These are phyloP conservation scores for Lachnellula suecica DNA, from an alignment of 2,329 filamentous ascomycete species.

Conservation along the genomic window DNA sequence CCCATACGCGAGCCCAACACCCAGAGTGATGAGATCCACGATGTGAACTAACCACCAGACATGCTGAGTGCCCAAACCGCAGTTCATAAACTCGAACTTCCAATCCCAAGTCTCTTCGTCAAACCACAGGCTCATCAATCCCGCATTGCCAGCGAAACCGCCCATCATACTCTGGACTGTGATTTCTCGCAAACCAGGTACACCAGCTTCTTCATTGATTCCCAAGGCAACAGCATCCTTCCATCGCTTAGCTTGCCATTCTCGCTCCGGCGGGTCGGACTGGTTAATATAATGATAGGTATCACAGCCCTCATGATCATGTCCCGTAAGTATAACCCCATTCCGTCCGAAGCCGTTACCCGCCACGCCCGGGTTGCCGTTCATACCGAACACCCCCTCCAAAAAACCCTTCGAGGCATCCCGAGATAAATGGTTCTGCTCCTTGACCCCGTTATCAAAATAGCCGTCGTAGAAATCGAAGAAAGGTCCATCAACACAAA, in stretches of 20 bases:
- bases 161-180: slow-evolving; percentile 99
- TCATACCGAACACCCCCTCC: slow-evolving; percentile 81
- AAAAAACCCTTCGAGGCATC: slow-evolving; percentile 74
- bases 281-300: slow-evolving; percentile 79
- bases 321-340: slow-evolving; percentile 85
- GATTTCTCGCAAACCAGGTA: slow-evolving; percentile 77
- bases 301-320: slow-evolving; percentile 95
- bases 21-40: slow-evolving; percentile 47
- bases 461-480: slow-evolving; percentile 41
- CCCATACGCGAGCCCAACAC: slow-evolving; percentile 20
- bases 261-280: slow-evolving; percentile 33
- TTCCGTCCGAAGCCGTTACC: slow-evolving; percentile 64
- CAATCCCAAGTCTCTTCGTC: slow-evolving; percentile 72
- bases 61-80: slow-evolving; percentile 80
- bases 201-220: slow-evolving; percentile 41
- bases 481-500: slow-evolving; percentile 16
- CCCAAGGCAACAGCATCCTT: slow-evolving; percentile 40
- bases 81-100: slow-evolving; percentile 78
- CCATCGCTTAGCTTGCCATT: slow-evolving; percentile 46
- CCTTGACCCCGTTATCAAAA: slow-evolving; percentile 69
- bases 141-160: slow-evolving; percentile 88
- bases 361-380: slow-evolving; percentile 55
- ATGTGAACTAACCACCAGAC: slow-evolving; percentile 92
- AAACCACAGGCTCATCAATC: slow-evolving; percentile 87
- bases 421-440: slow-evolving; percentile 86